These are phyloP conservation scores for Rhodomyrtus tomentosa DNA, from an alignment of 345 rosid species.

Conservation along the genomic window DNA sequence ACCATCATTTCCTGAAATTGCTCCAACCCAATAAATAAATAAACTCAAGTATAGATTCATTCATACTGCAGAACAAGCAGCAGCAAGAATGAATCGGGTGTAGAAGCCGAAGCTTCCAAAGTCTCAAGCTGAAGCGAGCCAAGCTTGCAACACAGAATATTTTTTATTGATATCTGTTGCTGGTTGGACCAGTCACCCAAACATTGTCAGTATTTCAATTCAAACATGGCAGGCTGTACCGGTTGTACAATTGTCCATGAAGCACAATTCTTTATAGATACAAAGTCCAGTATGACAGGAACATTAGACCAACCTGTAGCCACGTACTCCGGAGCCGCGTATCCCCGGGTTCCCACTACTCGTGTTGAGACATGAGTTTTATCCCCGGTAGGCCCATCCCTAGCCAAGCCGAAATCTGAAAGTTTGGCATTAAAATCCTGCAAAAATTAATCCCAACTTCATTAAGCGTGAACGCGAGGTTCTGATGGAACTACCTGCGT, in stretches of 20 bases:
- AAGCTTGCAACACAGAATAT: neutral
- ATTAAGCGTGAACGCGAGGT: neutral
- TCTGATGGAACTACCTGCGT: neutral
- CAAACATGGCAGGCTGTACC: neutral
- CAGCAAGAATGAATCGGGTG: neutral
- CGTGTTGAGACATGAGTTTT: slow-evolving; percentile 84
- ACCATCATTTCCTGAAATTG: neutral
- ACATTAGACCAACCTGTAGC: slow-evolving; percentile 46
- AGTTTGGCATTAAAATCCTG: slow-evolving; percentile 76
- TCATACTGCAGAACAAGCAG: neutral
- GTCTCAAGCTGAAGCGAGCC: neutral
- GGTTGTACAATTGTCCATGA: neutral
- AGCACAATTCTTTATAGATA: neutral
- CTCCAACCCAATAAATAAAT: neutral
- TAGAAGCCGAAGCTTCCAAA: neutral
- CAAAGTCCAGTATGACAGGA: neutral
- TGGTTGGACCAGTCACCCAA: neutral
- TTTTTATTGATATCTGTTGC: neutral
- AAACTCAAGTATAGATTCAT: neutral
- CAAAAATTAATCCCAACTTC: neutral
- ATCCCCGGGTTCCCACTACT: slow-evolving; percentile 82
- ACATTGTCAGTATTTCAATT: neutral
- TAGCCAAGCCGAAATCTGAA: slow-evolving; percentile 93
- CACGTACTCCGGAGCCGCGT: slow-evolving; percentile 90
- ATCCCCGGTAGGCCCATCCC: slow-evolving; percentile 88